phyloP scores from a whole-genome alignment of 2,329 filamentous ascomycete genomes.

The Pseudomassariella vexata region DNA sequence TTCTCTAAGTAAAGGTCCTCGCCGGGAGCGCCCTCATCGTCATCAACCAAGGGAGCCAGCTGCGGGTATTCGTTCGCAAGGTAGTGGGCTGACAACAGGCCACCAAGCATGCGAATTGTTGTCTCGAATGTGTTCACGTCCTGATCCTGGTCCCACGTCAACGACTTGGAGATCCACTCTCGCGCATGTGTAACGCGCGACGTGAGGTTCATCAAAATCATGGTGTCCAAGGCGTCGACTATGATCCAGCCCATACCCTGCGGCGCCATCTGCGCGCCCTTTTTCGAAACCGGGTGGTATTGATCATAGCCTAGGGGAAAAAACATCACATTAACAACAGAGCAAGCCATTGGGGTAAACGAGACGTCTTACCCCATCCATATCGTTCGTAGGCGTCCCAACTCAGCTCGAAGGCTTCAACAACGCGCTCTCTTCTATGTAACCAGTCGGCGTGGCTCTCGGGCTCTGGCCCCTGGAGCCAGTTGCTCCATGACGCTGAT shows the following conservation, averaged over 20 bases:
- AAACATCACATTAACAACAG: constrained; percentile 19
- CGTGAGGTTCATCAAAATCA: constrained; percentile 98
- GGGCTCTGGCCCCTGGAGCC: constrained; percentile 44
- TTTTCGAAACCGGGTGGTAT: constrained; percentile 78
- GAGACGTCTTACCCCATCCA: constrained; percentile 74
- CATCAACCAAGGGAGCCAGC: constrained; percentile 68
- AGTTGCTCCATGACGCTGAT: constrained; percentile 45
- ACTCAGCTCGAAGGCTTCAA: constrained; percentile 83
- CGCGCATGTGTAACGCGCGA: constrained; percentile 76
- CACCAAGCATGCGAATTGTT: constrained; percentile 94
- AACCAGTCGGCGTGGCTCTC: constrained; percentile 62
- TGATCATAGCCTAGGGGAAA: constrained; percentile 64
- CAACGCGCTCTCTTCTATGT: constrained; percentile 71
- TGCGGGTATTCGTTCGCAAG: constrained; percentile 77
- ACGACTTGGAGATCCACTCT: constrained; percentile 76
- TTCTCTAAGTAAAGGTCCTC: constrained; percentile 96
- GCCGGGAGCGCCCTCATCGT: constrained; percentile 66
- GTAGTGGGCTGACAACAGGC: constrained; percentile 88
- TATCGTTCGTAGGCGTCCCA: constrained; percentile 91
- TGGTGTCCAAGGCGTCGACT: constrained; percentile 87
- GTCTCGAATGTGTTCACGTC: constrained; percentile 98
- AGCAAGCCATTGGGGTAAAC: background rate
- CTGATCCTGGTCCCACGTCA: constrained; percentile 87
- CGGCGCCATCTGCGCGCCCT: constrained; percentile 75
- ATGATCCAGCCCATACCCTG: constrained; percentile 97